phyloP scores from a whole-genome alignment of 345 rosid genomes.

The Boechera stricta region DNA sequence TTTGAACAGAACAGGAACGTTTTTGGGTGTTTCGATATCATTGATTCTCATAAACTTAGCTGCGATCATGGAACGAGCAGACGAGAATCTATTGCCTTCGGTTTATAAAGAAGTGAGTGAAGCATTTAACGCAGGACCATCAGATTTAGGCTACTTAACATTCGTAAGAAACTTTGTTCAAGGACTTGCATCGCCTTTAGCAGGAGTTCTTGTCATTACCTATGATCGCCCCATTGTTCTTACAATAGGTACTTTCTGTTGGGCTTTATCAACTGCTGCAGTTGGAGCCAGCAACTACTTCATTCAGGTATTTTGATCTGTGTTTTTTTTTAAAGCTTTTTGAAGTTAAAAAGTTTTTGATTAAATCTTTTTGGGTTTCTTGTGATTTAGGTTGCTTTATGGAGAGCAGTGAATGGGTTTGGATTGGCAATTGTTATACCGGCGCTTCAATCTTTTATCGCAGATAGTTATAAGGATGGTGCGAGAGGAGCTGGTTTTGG shows the following conservation, averaged over 20 bases:
- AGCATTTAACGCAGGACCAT: constrained; percentile 91
- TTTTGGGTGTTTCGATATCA: constrained; percentile 86
- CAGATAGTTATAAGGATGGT: constrained; percentile 86
- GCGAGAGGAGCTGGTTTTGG: constrained; percentile 95
- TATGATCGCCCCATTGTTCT: constrained; percentile 91
- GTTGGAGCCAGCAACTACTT: constrained; percentile 83
- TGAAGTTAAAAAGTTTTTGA: neutral
- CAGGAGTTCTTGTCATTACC: constrained; percentile 82
- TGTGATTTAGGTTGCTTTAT: constrained; percentile 65
- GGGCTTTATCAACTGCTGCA: constrained; percentile 98
- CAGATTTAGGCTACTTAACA: constrained; percentile 93
- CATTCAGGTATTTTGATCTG: constrained; percentile 52
- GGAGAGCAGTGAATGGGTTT: constrained; percentile 98
- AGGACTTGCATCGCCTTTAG: constrained; percentile 86
- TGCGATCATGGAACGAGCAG: constrained; percentile 95
- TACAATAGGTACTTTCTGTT: constrained; percentile 84
- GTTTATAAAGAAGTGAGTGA: constrained; percentile 99
- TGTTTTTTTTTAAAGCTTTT: neutral
- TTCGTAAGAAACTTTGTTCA: constrained; percentile 94
- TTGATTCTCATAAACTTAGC: constrained; percentile 88
- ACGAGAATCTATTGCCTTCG: constrained; percentile 91
- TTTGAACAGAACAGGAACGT: constrained; percentile 65
- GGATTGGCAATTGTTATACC: constrained; percentile 98
- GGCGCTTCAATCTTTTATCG: constrained; percentile 93
- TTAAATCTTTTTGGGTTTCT: neutral